Evolutionary conservation across 1,284 basidiomycete genomes (phyloP).

Genomic region (Singerocomus rubriflavus): DNA sequence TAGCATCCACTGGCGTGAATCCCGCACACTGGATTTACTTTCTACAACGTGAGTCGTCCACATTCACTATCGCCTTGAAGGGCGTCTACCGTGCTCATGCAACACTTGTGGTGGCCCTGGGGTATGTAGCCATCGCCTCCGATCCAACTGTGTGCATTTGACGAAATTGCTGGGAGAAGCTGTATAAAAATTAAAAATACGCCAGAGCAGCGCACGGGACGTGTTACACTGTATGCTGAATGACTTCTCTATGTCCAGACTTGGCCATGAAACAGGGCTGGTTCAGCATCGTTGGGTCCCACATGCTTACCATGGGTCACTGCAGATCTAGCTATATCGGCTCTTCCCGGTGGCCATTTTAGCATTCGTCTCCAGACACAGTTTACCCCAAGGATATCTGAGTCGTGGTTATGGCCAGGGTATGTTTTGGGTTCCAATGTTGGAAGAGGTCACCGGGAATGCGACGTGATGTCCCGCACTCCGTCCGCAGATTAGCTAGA

Average conservation of each 20-base stretch:
- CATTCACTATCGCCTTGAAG: background rate
- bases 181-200: conserved; percentile 5
- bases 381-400: background rate
- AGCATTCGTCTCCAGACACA: background rate
- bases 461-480: background rate
- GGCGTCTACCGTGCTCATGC: background rate
- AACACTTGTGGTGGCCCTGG: conserved; percentile 6
- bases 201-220: background rate
- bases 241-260: background rate
- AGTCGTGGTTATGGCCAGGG: background rate
- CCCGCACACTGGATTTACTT: conserved; percentile 42
- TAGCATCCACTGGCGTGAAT: conserved; percentile 43
- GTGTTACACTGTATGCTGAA: background rate
- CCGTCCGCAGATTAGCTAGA: background rate
- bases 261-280: background rate
- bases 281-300: background rate
- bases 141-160: conserved; percentile 34
- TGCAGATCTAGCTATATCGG: conserved; percentile 4
- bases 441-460: background rate
- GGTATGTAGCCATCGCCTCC: conserved; percentile 26
- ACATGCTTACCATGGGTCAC: background rate
- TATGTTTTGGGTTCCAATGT: background rate
- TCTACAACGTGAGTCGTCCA: conserved; percentile 35
- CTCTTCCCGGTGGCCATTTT: background rate
- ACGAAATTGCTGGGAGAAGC: conserved; percentile 3